Conservation (phyloP, 2,329 filamentous ascomycete genomes). For the Calonectria multiphialidica region DNA sequence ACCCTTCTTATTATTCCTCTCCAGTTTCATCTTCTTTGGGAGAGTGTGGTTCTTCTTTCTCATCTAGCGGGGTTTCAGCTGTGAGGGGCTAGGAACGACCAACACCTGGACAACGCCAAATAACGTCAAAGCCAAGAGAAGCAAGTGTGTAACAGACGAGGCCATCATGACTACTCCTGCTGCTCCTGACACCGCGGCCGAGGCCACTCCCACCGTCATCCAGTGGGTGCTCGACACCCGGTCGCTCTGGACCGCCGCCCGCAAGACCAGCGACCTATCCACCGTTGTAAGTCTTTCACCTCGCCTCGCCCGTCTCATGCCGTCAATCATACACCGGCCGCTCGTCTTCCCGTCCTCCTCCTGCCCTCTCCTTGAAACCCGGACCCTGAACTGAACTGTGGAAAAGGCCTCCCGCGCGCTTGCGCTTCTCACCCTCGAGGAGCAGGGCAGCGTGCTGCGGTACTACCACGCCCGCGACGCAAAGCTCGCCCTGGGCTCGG, state of each 20-base stretch:
- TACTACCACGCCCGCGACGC: constrained; percentile 79
- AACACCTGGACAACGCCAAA: too few species aligned
- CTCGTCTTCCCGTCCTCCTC: too few species aligned
- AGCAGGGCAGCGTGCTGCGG: constrained; percentile 68
- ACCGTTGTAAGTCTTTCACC: constrained; percentile 58
- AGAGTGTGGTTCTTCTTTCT: too few species aligned
- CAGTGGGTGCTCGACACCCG: constrained; percentile 75
- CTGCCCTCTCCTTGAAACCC: neutral
- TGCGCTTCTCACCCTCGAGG: constrained; percentile 63
- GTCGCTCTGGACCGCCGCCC: constrained; percentile 65
- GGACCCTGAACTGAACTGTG: neutral
- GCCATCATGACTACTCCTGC: constrained; percentile 19
- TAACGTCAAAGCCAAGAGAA: too few species aligned
- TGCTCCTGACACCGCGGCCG: constrained; percentile 6
- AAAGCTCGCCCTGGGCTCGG: constrained; percentile 79
- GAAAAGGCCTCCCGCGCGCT: constrained; percentile 66
- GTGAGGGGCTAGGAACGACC: too few species aligned
- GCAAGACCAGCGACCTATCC: constrained; percentile 61
- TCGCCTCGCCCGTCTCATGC: neutral
- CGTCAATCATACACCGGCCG: neutral
- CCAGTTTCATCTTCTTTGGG: neutral
- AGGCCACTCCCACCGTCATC: constrained; percentile 54
- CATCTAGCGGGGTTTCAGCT: too few species aligned
- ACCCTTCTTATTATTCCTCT: neutral
- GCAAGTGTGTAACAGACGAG: neutral